Percentiles rank a stretch among this genome's conserved stretches.
phyloP scores from a whole-genome alignment of 768 basidiomycete species.

The Heimioporus sp. region DNA sequence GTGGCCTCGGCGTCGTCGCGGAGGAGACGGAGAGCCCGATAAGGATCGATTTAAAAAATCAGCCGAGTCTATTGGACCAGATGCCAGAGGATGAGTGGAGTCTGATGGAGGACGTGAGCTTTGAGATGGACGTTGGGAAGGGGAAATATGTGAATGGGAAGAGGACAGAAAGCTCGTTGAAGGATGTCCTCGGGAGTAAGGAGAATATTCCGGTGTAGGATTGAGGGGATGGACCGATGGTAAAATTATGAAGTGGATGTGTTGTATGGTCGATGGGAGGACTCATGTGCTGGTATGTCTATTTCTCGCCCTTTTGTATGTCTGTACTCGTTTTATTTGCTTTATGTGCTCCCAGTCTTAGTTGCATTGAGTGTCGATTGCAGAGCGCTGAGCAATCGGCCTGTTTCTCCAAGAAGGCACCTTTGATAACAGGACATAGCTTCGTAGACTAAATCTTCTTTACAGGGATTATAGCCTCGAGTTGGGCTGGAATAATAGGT shows the following conservation, averaged over 20 bases:
- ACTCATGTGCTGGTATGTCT: constrained; percentile 8
- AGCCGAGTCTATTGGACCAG: constrained; percentile 58
- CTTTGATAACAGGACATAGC: no score
- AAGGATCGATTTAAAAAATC: constrained; percentile 43
- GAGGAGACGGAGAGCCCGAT: constrained; percentile 50
- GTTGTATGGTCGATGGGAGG: neutral
- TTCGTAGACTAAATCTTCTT: no score
- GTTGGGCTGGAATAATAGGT: no score
- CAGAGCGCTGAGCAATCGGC: neutral
- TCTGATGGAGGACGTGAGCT: constrained; percentile 48
- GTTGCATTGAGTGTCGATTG: neutral
- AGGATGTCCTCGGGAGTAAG: constrained; percentile 29
- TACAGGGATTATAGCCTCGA: no score
- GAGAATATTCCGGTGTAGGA: constrained; percentile 22
- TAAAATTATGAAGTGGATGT: neutral
- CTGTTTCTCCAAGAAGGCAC: neutral
- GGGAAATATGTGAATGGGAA: constrained; percentile 25
- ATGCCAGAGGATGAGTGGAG: constrained; percentile 56
- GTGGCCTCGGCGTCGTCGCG: constrained; percentile 21
- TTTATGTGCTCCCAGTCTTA: neutral
- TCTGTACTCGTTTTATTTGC: constrained; percentile 3
- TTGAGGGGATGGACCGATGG: neutral
- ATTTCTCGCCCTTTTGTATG: neutral
- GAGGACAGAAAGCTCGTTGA: constrained; percentile 31
- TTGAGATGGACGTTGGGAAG: constrained; percentile 40